These are phyloP conservation scores for Takakia lepidozioides DNA, from an alignment of 225 moss, liverwort and hornwort species.

Conservation along the genomic window DNA sequence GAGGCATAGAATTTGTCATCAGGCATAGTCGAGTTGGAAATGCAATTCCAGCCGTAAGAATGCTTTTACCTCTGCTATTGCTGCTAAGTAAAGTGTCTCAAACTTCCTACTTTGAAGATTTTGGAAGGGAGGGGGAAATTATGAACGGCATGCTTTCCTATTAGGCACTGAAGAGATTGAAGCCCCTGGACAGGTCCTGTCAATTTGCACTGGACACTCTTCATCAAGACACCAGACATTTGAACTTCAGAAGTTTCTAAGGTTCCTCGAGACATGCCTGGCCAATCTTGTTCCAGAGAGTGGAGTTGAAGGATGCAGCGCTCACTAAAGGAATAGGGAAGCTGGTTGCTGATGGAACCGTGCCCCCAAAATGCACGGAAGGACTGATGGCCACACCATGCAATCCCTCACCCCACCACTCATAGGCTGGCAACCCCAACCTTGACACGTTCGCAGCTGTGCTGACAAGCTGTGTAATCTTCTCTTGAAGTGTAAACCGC, in stretches of 20 bases:
- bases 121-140: no score
- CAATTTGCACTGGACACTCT: background rate
- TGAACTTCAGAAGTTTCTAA: background rate
- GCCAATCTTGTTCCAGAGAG: constrained; percentile 38
- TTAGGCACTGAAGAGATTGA: background rate
- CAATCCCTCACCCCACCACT: constrained; percentile 79
- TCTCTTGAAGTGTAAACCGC: constrained; percentile 36
- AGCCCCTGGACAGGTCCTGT: background rate
- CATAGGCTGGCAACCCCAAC: constrained; percentile 55
- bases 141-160: no score
- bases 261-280: constrained; percentile 15
- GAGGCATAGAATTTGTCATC: no score
- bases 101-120: background rate
- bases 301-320: constrained; percentile 52
- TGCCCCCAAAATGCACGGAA: constrained; percentile 54
- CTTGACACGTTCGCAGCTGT: constrained; percentile 52
- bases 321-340: constrained; percentile 63
- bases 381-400: constrained; percentile 64
- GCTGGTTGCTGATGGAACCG: constrained; percentile 47
- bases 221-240: no score
- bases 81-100: no score
- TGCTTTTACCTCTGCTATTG: no score
- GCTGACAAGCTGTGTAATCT: constrained; percentile 53
- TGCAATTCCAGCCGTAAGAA: no score
- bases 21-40: no score